phyloP scores from a whole-genome alignment of 306 rosid genomes.

The Arachis hypogaea region DNA sequence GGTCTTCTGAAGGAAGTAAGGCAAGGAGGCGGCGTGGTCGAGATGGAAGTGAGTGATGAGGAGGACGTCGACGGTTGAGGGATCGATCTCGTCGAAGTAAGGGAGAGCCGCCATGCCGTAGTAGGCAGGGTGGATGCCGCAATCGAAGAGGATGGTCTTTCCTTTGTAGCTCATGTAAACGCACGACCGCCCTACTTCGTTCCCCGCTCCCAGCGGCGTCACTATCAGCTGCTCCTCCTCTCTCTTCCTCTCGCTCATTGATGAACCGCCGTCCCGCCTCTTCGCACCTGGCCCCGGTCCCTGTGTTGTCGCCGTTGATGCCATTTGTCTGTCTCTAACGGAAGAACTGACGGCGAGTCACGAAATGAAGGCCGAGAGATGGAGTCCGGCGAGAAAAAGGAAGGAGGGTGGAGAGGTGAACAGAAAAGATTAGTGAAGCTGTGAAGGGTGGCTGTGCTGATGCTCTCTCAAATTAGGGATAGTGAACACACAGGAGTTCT shows the following conservation, averaged over 20 bases:
- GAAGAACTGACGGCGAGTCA: too few relatives aligned
- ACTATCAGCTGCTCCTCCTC: constrained; percentile 77
- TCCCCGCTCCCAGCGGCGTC: constrained; percentile 90
- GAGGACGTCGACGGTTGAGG: constrained; percentile 83
- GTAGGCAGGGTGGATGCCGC: constrained; percentile 92
- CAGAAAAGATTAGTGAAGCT: too few relatives aligned
- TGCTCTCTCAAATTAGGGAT: too few relatives aligned
- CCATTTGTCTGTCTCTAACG: constrained; percentile 31
- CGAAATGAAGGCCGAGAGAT: too few relatives aligned
- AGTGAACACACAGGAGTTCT: too few relatives aligned
- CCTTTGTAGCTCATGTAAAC: constrained; percentile 83
- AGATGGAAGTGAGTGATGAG: constrained; percentile 93
- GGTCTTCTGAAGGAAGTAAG: constrained; percentile 92
- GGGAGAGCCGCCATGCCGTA: constrained; percentile 99
- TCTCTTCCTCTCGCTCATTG: constrained; percentile 36
- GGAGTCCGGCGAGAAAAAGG: too few relatives aligned
- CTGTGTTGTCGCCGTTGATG: constrained; percentile 42
- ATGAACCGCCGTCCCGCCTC: constrained; percentile 52
- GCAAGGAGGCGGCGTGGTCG: constrained; percentile 94
- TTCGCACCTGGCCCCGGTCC: constrained; percentile 37
- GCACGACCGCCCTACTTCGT: constrained; percentile 94
- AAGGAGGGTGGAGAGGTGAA: too few relatives aligned
- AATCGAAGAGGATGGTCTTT: constrained; percentile 75
- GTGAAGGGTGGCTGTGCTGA: too few relatives aligned
- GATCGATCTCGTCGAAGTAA: constrained; percentile 94